These are phyloP conservation scores for Tetrapisispora taiwanensis DNA, from an alignment of 805 yeast species.

Conservation along the genomic window DNA sequence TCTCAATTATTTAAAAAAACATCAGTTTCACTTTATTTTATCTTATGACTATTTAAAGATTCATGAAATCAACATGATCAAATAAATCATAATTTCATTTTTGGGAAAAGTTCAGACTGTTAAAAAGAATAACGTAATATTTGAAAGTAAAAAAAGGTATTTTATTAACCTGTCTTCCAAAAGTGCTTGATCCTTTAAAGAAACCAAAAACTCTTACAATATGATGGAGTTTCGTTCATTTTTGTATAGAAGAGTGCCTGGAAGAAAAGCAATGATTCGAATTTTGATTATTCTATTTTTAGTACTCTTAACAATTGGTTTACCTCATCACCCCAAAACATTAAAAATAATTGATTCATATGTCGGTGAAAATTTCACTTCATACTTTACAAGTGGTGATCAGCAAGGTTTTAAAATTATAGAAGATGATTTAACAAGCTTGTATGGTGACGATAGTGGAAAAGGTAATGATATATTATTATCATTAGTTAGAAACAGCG, in stretches of 20 bases:
- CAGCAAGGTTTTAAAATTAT: neutral
- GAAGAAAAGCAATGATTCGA: neutral
- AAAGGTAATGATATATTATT: constrained; percentile 56
- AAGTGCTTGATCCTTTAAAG: no score
- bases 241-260: neutral
- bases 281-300: neutral
- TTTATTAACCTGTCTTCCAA: no score
- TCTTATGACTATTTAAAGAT: no score
- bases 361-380: neutral
- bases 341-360: neutral
- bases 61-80: no score
- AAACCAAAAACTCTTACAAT: no score
- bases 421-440: neutral
- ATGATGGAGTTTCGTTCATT: neutral
- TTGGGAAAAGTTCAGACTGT: no score
- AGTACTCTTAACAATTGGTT: neutral
- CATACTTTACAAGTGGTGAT: neutral
- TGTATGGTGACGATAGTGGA: constrained; percentile 19
- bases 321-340: neutral
- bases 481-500: constrained; percentile 60
- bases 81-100: no score
- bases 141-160: no score
- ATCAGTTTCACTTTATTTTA: no score
- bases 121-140: no score
- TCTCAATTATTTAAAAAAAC: no score